Base-by-base conservation (phyloP, 805 yeast genomes). In the Teunomyces panamensis region DNA sequence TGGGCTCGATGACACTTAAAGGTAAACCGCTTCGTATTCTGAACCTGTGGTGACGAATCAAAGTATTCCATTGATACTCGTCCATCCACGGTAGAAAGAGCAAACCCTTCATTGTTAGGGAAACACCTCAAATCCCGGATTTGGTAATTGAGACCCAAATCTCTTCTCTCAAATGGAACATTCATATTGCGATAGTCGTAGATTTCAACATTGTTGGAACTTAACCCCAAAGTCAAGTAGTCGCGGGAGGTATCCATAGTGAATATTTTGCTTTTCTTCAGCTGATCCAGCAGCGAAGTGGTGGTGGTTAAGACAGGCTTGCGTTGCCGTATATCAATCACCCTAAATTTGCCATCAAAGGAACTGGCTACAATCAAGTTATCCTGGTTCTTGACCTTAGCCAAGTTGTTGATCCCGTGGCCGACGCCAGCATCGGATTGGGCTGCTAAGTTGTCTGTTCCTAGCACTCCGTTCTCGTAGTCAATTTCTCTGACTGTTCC, bases 81-180 rank as follows among this genome's bases (percentile, higher is more conserved):
- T 0, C 96, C 96, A 56, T 88, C 96, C n/a, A 89, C 73, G 1
- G 92, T 83, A 26, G 89, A 73, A 29, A 83, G 75, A 0, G 84
- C 89, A 60, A 78, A 84, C 6, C 85, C 94, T 53, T 68, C 61
- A 9, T 62, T 64, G 46, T 73, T 66, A 0, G 87, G 85, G 54
- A 82, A 74, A 33, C 81, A 68, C 52, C 71, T 73, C 30, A 87
- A 56, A 20, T 77, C 78, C 42, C 83, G 70, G 1, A 84, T 79
- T 63, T 86, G 90, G 57, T 80, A 80, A 55, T 80, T 80, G 45
- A 88, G 70, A 0, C 91, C 88, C 33, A 84, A 77, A 48, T 83
- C 86, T 34, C 87, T 65, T 3, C 70, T 62, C 47, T 76, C 78
- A 11, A 77, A 48, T 0, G 88, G 85, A 3, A 56, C 47, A 0